A percentile compares a stretch with the other conserved stretches of the same genome.
Conservation (phyloP, 306 rosid genomes). For the Sechiopsis laciniata region DNA sequence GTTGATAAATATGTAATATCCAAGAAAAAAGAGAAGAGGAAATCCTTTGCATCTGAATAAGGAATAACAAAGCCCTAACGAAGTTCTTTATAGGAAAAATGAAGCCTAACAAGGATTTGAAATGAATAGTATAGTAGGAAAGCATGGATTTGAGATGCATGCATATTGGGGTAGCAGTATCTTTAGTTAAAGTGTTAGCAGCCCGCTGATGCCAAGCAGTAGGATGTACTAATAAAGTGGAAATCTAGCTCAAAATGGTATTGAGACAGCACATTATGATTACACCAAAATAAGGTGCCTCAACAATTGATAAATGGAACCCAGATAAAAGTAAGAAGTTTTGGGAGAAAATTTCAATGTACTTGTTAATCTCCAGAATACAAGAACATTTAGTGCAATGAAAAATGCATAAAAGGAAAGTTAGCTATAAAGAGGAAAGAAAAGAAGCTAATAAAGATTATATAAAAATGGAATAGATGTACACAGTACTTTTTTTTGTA, state of each 20-base stretch:
- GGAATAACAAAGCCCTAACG: constrained; percentile 6
- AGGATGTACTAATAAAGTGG: background rate
- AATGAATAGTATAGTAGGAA: background rate
- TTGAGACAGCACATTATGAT: background rate
- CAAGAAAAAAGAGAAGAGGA: background rate
- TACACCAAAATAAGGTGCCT: background rate
- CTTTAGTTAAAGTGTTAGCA: no score
- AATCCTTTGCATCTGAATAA: background rate
- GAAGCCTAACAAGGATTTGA: no score
- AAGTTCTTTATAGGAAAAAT: background rate
- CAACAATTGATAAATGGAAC: background rate
- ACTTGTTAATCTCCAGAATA: no score
- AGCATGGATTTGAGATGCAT: background rate
- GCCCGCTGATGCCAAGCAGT: background rate
- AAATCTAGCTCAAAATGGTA: background rate
- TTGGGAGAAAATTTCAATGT: no score
- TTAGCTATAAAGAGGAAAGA: no score
- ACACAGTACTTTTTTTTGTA: background rate
- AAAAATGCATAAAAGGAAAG: no score
- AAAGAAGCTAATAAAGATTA: no score
- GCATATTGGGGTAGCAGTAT: background rate
- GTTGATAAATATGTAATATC: background rate
- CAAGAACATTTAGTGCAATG: no score
- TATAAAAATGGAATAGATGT: no score
- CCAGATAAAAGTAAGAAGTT: background rate